phyloP scores from a whole-genome alignment of 78 protist genomes.

The Dictyostelium brefeldianum region DNA sequence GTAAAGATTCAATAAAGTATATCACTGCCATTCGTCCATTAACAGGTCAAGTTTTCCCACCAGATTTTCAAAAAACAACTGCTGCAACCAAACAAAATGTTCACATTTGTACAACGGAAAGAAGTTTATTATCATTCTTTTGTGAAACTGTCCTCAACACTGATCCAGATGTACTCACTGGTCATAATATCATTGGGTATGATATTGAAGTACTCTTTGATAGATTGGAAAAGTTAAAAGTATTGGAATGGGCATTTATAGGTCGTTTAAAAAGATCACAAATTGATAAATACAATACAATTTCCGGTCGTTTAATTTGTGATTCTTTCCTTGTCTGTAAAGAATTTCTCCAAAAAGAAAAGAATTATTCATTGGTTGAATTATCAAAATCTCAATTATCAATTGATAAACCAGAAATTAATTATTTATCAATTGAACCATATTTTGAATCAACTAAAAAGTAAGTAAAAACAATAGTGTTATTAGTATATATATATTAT shows the following conservation, averaged over 20 bases:
- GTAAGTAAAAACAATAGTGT: too few relatives aligned
- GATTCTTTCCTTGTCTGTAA: conserved; percentile 88
- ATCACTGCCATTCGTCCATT: conserved; percentile 46
- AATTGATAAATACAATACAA: conserved; percentile 14
- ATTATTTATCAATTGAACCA: conserved; percentile 28
- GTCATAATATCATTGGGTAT: conserved; percentile 94
- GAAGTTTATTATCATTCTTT: conserved; percentile 64
- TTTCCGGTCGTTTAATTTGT: conserved; percentile 88
- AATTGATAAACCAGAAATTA: conserved; percentile 30
- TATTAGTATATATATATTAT: too few relatives aligned
- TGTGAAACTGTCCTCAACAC: conserved; percentile 58
- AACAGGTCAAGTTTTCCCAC: conserved; percentile 27
- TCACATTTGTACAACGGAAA: conserved; percentile 45
- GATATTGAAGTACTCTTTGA: conserved; percentile 95
- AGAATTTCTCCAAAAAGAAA: conserved; percentile 83
- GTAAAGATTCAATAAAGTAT: neutral
- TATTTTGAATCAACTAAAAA: conserved; percentile 23
- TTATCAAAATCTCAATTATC: conserved; percentile 88
- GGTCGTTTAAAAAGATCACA: conserved; percentile 89
- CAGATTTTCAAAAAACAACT: conserved; percentile 18
- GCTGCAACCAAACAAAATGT: conserved; percentile 5
- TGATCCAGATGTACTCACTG: conserved; percentile 93
- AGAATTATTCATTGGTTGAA: conserved; percentile 86
- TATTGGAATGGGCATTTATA: conserved; percentile 90
- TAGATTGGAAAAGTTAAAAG: conserved; percentile 85